Evolutionary conservation across 129 eudicot genomes (phyloP).

Genomic region (Mikania micrantha): DNA sequence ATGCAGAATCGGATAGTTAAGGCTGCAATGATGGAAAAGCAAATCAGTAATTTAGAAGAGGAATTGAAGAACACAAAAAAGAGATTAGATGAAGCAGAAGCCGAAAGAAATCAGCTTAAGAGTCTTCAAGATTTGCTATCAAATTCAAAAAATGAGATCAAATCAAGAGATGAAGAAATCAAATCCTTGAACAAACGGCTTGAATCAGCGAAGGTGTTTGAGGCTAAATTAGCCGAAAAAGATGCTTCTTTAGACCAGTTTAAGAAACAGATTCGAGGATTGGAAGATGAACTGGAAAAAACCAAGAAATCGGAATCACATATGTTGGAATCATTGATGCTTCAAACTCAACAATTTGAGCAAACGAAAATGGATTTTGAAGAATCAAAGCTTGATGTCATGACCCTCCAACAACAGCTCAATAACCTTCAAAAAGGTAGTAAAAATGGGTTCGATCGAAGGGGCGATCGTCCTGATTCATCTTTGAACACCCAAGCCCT

Average conservation of each 20-base stretch:
- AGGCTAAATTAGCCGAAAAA: slow-evolving; percentile 31
- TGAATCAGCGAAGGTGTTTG: slow-evolving; percentile 29
- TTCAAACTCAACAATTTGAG: slow-evolving; percentile 46
- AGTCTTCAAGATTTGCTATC: slow-evolving; percentile 30
- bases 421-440: slow-evolving; percentile 16
- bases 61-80: slow-evolving; percentile 41
- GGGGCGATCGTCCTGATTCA: background rate
- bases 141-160: slow-evolving; percentile 33
- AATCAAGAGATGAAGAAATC: slow-evolving; percentile 34
- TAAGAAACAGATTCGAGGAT: slow-evolving; percentile 37
- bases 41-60: slow-evolving; percentile 34
- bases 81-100: slow-evolving; percentile 24
- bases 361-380: slow-evolving; percentile 42
- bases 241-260: slow-evolving; percentile 28
- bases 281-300: slow-evolving; percentile 49
- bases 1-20: slow-evolving; percentile 35
- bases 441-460: background rate
- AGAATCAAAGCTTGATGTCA: slow-evolving; percentile 47
- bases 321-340: slow-evolving; percentile 40
- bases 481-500: slow-evolving; percentile 13
- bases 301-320: slow-evolving; percentile 35
- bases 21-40: slow-evolving; percentile 44
- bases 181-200: slow-evolving; percentile 21
- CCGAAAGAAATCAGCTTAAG: slow-evolving; percentile 41
- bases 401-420: slow-evolving; percentile 34